Percentiles rank a stretch among this genome's conserved stretches.
Evolutionary conservation across 108 stramenopile species (phyloP).

Genomic region (Pseudonitzschia multiseries): DNA sequence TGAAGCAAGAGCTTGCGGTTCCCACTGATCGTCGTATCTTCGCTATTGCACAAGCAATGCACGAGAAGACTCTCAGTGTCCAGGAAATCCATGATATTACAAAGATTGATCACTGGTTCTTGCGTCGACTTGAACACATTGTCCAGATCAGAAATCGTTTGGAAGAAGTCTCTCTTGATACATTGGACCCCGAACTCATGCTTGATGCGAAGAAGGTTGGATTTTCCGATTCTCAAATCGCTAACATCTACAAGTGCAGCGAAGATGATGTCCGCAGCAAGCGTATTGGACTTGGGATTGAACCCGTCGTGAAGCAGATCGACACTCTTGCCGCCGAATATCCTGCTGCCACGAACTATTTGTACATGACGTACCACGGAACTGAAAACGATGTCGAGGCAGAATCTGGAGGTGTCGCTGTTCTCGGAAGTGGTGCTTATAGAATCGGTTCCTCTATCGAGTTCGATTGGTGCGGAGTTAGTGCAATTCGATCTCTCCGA

Average conservation of each 20-base stretch:
- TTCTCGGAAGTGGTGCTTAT: slow-evolving; percentile 97
- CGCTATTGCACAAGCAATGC: slow-evolving; percentile 90
- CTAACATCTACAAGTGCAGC: slow-evolving; percentile 47
- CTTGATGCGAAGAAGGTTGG: slow-evolving; percentile 91
- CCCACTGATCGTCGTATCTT: slow-evolving; percentile 92
- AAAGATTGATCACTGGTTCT: slow-evolving; percentile 98
- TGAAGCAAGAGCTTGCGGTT: slow-evolving; percentile 71
- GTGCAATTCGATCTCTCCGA: slow-evolving; percentile 92
- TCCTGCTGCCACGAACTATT: slow-evolving; percentile 97
- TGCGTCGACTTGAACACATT: slow-evolving; percentile 89
- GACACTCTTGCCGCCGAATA: slow-evolving; percentile 99
- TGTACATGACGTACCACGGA: slow-evolving; percentile 97
- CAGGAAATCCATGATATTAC: slow-evolving; percentile 89
- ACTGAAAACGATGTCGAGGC: slow-evolving; percentile 86
- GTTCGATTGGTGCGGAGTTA: slow-evolving; percentile 99
- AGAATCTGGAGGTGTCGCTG: slow-evolving; percentile 87
- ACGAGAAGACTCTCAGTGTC: slow-evolving; percentile 84
- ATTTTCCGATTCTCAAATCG: slow-evolving; percentile 92
- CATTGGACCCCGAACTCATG: slow-evolving; percentile 54
- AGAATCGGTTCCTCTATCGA: slow-evolving; percentile 97
- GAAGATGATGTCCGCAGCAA: slow-evolving; percentile 77
- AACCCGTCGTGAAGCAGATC: slow-evolving; percentile 95
- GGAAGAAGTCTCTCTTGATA: slow-evolving; percentile 46
- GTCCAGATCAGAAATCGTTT: slow-evolving; percentile 59
- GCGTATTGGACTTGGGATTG: slow-evolving; percentile 66